A percentile compares a stretch with the other conserved stretches of the same genome.
These are phyloP conservation scores for Aspergillus hiratsukae DNA, from an alignment of 2,329 filamentous ascomycete species.

Conservation along the genomic window DNA sequence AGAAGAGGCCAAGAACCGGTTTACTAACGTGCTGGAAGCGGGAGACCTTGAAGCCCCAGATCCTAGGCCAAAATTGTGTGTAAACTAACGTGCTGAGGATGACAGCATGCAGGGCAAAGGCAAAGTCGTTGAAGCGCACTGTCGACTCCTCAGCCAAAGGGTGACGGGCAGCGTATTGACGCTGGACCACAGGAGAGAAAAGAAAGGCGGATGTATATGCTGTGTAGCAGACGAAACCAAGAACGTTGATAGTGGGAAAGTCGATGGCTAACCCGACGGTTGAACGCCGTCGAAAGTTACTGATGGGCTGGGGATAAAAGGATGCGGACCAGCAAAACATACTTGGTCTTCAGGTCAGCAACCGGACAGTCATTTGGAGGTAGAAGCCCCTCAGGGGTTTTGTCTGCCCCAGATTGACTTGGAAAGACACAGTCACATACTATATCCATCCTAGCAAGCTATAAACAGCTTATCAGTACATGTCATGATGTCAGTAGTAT, in stretches of 20 bases:
- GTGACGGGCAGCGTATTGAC: conserved; percentile 80
- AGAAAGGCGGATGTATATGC: conserved; percentile 71
- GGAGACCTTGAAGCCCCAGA: conserved; percentile 72
- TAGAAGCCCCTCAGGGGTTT: background rate
- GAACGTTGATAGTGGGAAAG: conserved; percentile 70
- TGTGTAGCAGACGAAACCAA: conserved; percentile 63
- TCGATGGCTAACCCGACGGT: conserved; percentile 83
- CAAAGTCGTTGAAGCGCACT: conserved; percentile 83
- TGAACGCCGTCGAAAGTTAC: conserved; percentile 71
- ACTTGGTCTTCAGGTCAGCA: conserved; percentile 23
- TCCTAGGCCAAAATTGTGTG: conserved; percentile 65
- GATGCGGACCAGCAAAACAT: conserved; percentile 75
- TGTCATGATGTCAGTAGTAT: background rate
- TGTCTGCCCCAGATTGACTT: background rate
- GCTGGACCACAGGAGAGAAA: conserved; percentile 70
- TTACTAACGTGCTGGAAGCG: conserved; percentile 51
- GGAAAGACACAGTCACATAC: conserved; percentile 28
- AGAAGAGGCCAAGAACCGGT: conserved; percentile 64
- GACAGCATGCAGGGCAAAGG: conserved; percentile 78
- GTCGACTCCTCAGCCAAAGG: conserved; percentile 69
- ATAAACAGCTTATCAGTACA: conserved; percentile 38
- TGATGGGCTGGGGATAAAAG: conserved; percentile 85
- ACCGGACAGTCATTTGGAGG: background rate
- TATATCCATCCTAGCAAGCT: conserved; percentile 71
- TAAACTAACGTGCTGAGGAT: conserved; percentile 68